Evolutionary conservation across 257 asterid genomes (phyloP), one percentile per base, ranked within the genome.

Genomic region (Nicotiana obtusifolia): DNA sequence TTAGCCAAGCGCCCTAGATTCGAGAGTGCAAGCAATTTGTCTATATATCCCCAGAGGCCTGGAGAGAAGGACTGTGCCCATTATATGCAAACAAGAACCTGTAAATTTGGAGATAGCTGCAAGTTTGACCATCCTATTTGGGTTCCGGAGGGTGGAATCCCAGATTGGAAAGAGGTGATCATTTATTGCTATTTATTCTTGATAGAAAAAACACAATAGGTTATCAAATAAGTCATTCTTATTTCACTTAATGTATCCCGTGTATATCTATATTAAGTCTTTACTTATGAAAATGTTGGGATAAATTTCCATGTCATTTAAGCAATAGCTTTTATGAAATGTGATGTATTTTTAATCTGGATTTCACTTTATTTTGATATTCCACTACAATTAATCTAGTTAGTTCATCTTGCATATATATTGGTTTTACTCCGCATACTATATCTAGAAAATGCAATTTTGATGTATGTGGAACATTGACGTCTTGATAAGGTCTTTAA

Each of bases 91-190:
- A 96, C 99, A 85, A 88, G 99, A 92, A 89, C 97, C 88, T 96
- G 99, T 94, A 96, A 90, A 87, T 96, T 85, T 93, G 98, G 98
- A 86, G 99, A 94, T 71, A 90, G 93, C 97, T 96, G 99, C 99
- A 94, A 59, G 89, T 96, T 94, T 93, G 98, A 96, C 93, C 99
- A 96, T 93, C 99, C 99, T 89, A 89, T 94, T 90, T 96, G 99
- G 99, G 98, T 96, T 87, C 99, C 99, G 61, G 98, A 94, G 89
- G 98, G 99, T 89, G 99, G 99, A 88, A 92, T 94, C 90, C 99
- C 99, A 84, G 97, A 96, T 89, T 96, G 99, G 99, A 90, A 93
- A 94, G 99, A 96, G 99, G 99, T 96, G 99, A 96, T 86, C 68
- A 68, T 84, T 87, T 86, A 87, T 89, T 86, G 89, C 87, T 87